Evolutionary conservation across 495 filamentous ascomycete species (phyloP), one percentile per base, ranked within the genome.

Genomic region (Penicillium parvum): DNA sequence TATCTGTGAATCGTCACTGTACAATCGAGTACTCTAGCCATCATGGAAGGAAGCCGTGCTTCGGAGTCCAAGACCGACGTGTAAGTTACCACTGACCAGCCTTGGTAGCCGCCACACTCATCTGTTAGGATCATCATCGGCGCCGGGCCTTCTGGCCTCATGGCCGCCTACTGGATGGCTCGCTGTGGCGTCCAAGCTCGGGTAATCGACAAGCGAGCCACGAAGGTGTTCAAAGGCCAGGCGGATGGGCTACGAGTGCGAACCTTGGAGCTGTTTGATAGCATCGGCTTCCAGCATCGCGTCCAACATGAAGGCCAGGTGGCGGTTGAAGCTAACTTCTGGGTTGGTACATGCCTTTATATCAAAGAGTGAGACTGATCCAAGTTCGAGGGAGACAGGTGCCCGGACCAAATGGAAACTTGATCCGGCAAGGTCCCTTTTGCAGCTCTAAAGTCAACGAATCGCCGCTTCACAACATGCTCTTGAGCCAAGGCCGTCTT

Each of bases 211-310:
- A 83, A 84, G 48, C 66, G 76, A 22, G 63, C 56, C 5, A 76
- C 64, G 4, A 75, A 74, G 44, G 65, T 78, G 10, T 72, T 69
- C 49, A 71, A 63, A 11, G 79, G 81, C 2, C 81, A 83, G 52
- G 81, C 80, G 5, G 81, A 85, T 55, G 81, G 81, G 7, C 54
- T 82, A 14, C 65, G 75, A 47, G 57, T 64, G 21, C 72, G 82
- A n/a, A 82, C 71, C 4, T 52, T 82, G 10, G 82, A 85, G 55
- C 75, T 84, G 10, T 77, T 85, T 17, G 82, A 87, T 40, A 78
- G 76, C 41, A 78, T 86, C 50, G 82, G 78, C 5, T 75, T 86
- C 40, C 75, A 65, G 3, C 75, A 85, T 41, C 68, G 75, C 11
- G 74, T 73, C 5, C 75, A 71, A 66, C 76, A 81, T 28, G 83